phyloP scores from a whole-genome alignment of 2,329 filamentous ascomycete species.

The Penicillium sp. region DNA sequence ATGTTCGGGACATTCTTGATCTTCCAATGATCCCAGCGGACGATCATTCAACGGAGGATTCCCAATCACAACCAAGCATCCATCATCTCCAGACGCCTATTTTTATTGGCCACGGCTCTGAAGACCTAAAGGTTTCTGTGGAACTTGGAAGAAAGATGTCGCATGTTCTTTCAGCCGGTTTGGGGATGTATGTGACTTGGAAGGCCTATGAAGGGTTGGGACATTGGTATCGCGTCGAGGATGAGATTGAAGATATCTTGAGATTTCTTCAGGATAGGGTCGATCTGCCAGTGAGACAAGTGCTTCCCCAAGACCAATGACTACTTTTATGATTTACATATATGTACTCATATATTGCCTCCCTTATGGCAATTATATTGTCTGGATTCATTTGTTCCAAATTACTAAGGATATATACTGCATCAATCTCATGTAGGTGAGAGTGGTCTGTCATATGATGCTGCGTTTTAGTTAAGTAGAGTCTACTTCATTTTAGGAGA shows the following conservation, averaged over 20 bases:
- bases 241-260: conserved; percentile 17
- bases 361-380: background rate
- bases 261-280: conserved; percentile 6
- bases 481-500: no score
- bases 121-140: conserved; percentile 18
- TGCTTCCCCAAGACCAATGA: background rate
- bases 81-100: conserved; percentile 15
- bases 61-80: background rate
- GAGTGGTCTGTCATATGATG: background rate
- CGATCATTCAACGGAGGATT: background rate
- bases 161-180: conserved; percentile 11
- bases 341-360: background rate
- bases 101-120: conserved; percentile 20
- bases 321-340: background rate
- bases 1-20: conserved; percentile 37
- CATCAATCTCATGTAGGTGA: background rate
- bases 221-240: conserved; percentile 15
- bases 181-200: conserved; percentile 23
- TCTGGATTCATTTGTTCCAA: background rate
- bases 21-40: conserved; percentile 13
- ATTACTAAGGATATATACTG: background rate
- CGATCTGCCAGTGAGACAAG: background rate
- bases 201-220: conserved; percentile 13
- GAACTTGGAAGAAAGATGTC: conserved; percentile 17
- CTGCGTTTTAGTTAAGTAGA: background rate